Percentiles rank a stretch among this genome's conserved stretches.
These are phyloP conservation scores for Sphaerulina vaccinii DNA, from an alignment of 2,329 filamentous ascomycete genomes.

Conservation along the genomic window DNA sequence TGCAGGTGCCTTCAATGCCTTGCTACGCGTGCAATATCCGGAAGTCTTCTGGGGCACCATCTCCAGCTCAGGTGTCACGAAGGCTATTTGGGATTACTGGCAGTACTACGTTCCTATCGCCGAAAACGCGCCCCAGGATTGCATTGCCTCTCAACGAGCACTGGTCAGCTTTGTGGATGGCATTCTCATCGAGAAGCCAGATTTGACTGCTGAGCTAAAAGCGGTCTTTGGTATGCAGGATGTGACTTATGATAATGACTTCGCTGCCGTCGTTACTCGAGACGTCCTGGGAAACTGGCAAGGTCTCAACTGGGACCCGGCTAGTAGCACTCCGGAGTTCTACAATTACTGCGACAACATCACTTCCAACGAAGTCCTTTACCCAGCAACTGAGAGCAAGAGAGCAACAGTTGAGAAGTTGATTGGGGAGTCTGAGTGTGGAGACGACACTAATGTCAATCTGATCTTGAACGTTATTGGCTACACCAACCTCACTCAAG, in stretches of 20 bases:
- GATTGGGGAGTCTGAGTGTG: slow-evolving; percentile 50
- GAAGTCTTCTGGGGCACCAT: slow-evolving; percentile 77
- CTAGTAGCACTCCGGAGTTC: slow-evolving; percentile 50
- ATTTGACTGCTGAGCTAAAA: slow-evolving; percentile 51
- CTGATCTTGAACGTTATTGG: slow-evolving; percentile 58
- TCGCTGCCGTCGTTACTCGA: slow-evolving; percentile 42
- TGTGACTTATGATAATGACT: slow-evolving; percentile 54
- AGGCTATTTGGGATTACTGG: slow-evolving; percentile 71
- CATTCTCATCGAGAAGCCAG: slow-evolving; percentile 50
- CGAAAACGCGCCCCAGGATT: slow-evolving; percentile 58
- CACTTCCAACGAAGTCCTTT: slow-evolving; percentile 47
- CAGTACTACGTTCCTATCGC: slow-evolving; percentile 62
- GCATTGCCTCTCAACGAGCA: slow-evolving; percentile 64
- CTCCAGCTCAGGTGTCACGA: slow-evolving; percentile 72
- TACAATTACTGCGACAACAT: slow-evolving; percentile 58
- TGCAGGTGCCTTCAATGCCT: slow-evolving; percentile 74
- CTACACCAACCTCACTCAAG: slow-evolving; percentile 50
- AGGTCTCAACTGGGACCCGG: slow-evolving; percentile 60
- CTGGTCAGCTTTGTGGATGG: slow-evolving; percentile 59
- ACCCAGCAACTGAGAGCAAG: slow-evolving; percentile 40
- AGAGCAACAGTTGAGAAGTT: slow-evolving; percentile 46
- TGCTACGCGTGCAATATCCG: slow-evolving; percentile 73
- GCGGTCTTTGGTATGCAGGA: slow-evolving; percentile 52
- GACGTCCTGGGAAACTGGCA: slow-evolving; percentile 52
- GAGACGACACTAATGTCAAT: slow-evolving; percentile 41